A percentile compares a stretch with the other conserved stretches of the same genome.
Conservation (phyloP, 1,284 basidiomycete genomes). For the Ustilago hordei region DNA sequence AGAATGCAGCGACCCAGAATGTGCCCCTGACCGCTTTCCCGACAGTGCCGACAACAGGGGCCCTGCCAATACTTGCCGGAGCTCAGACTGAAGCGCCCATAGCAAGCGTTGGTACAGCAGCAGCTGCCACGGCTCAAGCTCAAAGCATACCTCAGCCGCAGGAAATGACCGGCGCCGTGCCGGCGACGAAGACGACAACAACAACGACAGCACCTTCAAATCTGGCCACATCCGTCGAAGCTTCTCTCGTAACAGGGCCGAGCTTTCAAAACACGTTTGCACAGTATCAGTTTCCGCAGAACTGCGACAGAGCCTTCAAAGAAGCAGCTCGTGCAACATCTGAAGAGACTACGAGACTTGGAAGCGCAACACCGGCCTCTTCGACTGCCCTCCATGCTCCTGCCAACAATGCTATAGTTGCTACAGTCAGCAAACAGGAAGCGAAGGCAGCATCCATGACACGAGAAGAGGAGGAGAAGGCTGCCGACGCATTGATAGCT, state of each 20-base stretch:
- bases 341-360: conserved; percentile 2
- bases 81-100: neutral
- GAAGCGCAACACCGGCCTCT: neutral
- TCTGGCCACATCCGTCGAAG: conserved; percentile 3
- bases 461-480: conserved; percentile 44
- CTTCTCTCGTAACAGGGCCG: conserved; percentile 4
- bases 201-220: neutral
- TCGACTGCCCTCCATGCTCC: neutral
- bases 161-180: neutral
- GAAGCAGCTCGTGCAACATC: conserved; percentile 9
- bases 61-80: neutral
- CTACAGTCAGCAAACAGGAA: conserved; percentile 1
- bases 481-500: conserved; percentile 38
- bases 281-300: conserved; percentile 47
- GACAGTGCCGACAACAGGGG: neutral
- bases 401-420: neutral
- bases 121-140: neutral
- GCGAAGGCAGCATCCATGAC: conserved; percentile 18
- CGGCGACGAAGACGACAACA: neutral
- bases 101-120: neutral
- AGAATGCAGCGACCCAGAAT: neutral
- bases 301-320: conserved; percentile 31
- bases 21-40: neutral
- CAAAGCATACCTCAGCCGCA: neutral
- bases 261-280: conserved; percentile 51